These are phyloP conservation scores for Lodderomyces orthopsilosis DNA, from an alignment of 1,139 yeast species.

Conservation along the genomic window DNA sequence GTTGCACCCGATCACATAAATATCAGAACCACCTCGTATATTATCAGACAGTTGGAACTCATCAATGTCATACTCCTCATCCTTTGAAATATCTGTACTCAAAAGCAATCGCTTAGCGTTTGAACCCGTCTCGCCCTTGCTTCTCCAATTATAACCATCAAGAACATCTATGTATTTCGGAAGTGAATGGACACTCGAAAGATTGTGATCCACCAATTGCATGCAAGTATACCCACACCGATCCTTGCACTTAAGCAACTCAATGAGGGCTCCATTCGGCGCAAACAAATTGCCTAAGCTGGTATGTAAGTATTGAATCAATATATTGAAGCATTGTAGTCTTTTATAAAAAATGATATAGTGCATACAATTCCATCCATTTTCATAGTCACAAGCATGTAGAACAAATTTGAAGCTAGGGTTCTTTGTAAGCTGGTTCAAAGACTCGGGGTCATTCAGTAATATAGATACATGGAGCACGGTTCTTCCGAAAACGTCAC, in stretches of 20 bases:
- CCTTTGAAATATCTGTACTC: background rate
- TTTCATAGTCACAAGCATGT: conserved; percentile 61
- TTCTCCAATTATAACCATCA: conserved; percentile 20
- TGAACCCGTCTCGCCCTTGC: background rate
- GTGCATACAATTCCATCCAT: conserved; percentile 83
- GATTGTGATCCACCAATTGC: conserved; percentile 50
- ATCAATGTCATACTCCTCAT: conserved; percentile 7
- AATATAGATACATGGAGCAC: conserved; percentile 58
- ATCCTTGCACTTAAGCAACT: conserved; percentile 58
- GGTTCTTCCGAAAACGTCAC: conserved; percentile 77
- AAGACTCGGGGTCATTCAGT: conserved; percentile 46
- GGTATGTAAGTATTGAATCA: conserved; percentile 37
- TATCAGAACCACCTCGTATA: conserved; percentile 54
- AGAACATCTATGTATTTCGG: conserved; percentile 44
- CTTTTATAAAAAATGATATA: conserved; percentile 61
- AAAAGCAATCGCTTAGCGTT: background rate
- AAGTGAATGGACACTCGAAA: conserved; percentile 38
- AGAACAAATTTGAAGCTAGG: conserved; percentile 38
- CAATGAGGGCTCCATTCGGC: conserved; percentile 26
- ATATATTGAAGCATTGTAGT: conserved; percentile 51
- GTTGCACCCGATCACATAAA: conserved; percentile 66
- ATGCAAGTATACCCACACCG: conserved; percentile 64
- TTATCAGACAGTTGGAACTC: background rate
- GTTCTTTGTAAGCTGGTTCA: conserved; percentile 45
- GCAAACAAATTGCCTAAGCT: conserved; percentile 16